Evolutionary conservation across 2,329 filamentous ascomycete genomes (phyloP), one percentile per base, ranked within the genome.

Genomic region (Fonsecaea pugnacius): DNA sequence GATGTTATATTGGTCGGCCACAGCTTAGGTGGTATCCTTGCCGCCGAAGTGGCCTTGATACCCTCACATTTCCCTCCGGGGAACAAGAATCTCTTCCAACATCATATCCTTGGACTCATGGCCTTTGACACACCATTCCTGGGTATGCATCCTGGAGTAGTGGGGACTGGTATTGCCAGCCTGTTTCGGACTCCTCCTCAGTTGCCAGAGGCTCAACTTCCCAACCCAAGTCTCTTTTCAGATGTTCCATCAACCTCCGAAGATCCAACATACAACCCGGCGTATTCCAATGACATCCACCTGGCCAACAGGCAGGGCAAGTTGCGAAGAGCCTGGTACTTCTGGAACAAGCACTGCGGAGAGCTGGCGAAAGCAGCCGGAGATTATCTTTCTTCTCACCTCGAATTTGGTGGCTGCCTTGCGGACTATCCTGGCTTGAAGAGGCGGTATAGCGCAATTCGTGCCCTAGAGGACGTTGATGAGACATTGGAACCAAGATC

Each of bases 71-170:
- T 30, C 9, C 56, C 65, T 18, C 50, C 66, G 32, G 64, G 60
- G n/a, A 71, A 62, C 56, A 33, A 58, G 24, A 66, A 74, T 63
- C 79, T 79, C 10, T 86, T 90, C 69, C 87, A 87, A 67, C 91
- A 96, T 78, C 85, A 87, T 9, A 90, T 96, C 46, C 77, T 96
- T 33, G 93, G 93, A 0, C 88, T 88, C 4, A 82, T 97, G 62
- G 91, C 90, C 62, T 89, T 96, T 55, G 93, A 97, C 76, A 90
- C 91, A 0, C 93, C 93, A 0, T 92, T 96, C 64, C 81, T 96
- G 5, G 93, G 93, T 3, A 89, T 97, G 74, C 92, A 97, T 76
- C 92, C 92, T 1, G 91, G 93, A 5, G 90, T 97, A 48, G 85
- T 96, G 48, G 85, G 88, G n/a, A 90, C 90, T 91, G 67, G 92